Percentiles rank a stretch among this genome's conserved stretches.
Evolutionary conservation across 345 rosid species (phyloP).

Genomic region (Rhodamnia rubescens): DNA sequence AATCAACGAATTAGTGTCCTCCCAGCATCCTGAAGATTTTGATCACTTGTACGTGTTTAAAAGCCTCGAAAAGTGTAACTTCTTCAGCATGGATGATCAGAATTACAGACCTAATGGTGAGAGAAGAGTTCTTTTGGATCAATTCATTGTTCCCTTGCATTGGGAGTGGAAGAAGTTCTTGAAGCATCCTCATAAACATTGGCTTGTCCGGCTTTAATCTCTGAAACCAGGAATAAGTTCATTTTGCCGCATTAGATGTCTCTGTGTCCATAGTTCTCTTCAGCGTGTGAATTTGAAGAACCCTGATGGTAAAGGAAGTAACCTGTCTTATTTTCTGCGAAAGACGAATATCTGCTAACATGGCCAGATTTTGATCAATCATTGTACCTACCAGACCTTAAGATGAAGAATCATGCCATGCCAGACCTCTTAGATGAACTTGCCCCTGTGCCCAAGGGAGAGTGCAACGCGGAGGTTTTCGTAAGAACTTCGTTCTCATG

Average conservation of each 20-base stretch:
- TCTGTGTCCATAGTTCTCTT: not conserved
- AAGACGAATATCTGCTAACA: not conserved
- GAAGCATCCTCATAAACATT: not conserved
- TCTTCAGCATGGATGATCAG: not conserved
- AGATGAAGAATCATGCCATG: not conserved
- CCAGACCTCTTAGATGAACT: not conserved
- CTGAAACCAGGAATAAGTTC: not conserved
- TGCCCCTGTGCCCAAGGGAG: not conserved
- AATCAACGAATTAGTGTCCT: conserved; percentile 1
- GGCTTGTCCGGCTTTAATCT: not conserved
- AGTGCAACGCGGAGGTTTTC: not conserved
- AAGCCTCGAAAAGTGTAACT: not conserved
- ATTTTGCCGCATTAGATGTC: not conserved
- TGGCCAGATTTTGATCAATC: not conserved
- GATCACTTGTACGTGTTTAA: not conserved
- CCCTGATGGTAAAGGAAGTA: not conserved
- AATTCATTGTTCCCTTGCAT: not conserved
- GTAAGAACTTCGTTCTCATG: not conserved
- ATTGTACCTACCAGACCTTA: not conserved
- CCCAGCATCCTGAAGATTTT: not conserved
- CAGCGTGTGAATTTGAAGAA: not conserved
- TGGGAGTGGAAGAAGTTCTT: not conserved
- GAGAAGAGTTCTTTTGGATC: not conserved
- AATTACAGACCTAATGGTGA: not conserved
- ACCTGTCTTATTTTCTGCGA: not conserved